A percentile compares a stretch with the other conserved stretches of the same genome.
These are phyloP conservation scores for Gossypium thurberi DNA, from an alignment of 345 rosid genomes.

Conservation along the genomic window DNA sequence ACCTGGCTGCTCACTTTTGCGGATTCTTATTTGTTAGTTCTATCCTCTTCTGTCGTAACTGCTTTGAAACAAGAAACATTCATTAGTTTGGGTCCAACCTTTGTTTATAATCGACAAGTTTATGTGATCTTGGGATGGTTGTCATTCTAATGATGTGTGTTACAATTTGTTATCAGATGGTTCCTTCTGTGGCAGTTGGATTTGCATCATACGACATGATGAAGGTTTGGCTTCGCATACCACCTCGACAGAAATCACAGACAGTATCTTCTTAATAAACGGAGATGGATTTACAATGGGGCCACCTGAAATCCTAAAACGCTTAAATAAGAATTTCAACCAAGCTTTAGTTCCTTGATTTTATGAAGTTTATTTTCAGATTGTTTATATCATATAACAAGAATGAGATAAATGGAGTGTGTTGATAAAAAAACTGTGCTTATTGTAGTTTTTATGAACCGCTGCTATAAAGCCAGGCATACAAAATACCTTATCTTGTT, in stretches of 20 bases:
- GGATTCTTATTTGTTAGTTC: background rate
- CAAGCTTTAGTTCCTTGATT: background rate
- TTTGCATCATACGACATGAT: slow-evolving; percentile 80
- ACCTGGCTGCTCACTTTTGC: background rate
- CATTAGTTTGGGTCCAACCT: background rate
- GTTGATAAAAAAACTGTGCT: background rate
- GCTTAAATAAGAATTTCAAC: background rate
- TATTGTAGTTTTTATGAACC: background rate
- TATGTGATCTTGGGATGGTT: background rate
- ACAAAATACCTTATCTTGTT: background rate
- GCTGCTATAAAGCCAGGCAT: too few relatives aligned
- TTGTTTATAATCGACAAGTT: background rate
- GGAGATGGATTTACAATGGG: background rate
- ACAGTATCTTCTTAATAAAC: slow-evolving; percentile 28
- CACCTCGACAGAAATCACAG: slow-evolving; percentile 58
- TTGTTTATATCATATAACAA: background rate
- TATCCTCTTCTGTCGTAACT: background rate
- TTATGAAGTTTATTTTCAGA: background rate
- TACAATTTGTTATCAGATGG: slow-evolving; percentile 45
- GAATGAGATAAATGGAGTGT: background rate
- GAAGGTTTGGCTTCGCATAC: slow-evolving; percentile 82
- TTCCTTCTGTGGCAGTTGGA: slow-evolving; percentile 95
- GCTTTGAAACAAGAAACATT: background rate
- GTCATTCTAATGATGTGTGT: background rate
- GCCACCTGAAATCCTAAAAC: background rate